These are phyloP conservation scores for Raffaelea deltoideospora DNA, from an alignment of 2,329 filamentous ascomycete species.

Conservation along the genomic window DNA sequence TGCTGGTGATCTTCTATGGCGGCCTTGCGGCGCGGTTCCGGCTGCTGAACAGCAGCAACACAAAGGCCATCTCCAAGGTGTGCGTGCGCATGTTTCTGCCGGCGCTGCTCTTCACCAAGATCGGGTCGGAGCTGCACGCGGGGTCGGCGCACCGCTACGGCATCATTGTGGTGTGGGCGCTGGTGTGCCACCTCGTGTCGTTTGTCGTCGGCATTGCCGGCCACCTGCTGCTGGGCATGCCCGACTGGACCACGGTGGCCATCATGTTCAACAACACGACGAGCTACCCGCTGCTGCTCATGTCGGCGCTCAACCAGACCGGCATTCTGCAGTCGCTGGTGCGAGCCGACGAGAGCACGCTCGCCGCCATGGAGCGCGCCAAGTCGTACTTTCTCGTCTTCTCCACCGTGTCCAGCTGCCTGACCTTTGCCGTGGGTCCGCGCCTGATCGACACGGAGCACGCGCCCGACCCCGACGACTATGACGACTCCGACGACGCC, in stretches of 20 bases:
- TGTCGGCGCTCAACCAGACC: conserved; percentile 28
- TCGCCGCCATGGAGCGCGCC: conserved; percentile 38
- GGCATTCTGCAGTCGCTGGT: conserved; percentile 38
- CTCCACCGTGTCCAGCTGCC: conserved; percentile 44
- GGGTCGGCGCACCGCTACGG: conserved; percentile 20
- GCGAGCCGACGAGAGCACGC: conserved; percentile 23
- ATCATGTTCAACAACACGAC: conserved; percentile 35
- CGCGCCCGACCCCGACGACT: conserved; percentile 17
- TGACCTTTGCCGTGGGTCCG: conserved; percentile 50
- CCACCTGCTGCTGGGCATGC: conserved; percentile 23
- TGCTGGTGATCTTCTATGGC: conserved; percentile 30
- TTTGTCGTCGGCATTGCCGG: conserved; percentile 23
- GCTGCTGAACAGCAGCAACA: conserved; percentile 19
- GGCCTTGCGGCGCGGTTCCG: conserved; percentile 22
- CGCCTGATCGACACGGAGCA: conserved; percentile 34
- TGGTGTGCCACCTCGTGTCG: conserved; percentile 22
- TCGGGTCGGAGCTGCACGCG: conserved; percentile 24
- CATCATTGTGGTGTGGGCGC: conserved; percentile 25
- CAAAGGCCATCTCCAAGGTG: conserved; percentile 27
- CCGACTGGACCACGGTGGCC: conserved; percentile 28
- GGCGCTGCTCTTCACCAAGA: conserved; percentile 27
- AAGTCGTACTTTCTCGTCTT: conserved; percentile 54
- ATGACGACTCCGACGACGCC: conserved; percentile 3
- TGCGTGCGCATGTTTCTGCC: conserved; percentile 32
- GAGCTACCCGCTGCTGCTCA: conserved; percentile 27